Evolutionary conservation across 139 green algal species (phyloP).

Genomic region (Chlorella ohadii): DNA sequence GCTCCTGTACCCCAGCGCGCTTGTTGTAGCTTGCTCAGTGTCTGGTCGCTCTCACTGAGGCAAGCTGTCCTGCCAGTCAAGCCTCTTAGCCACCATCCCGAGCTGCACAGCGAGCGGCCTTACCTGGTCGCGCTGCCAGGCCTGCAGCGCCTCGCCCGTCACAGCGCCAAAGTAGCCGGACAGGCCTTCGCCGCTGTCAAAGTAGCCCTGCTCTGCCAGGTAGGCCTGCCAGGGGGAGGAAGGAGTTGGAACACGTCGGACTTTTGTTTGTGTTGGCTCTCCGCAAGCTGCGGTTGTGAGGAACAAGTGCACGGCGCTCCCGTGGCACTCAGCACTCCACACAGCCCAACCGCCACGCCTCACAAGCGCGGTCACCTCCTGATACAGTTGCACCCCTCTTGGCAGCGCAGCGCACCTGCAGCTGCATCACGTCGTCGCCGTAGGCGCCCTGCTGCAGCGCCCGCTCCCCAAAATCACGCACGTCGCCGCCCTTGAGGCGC

Average conservation of each 20-base stretch:
- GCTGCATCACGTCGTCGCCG: constrained; percentile 40
- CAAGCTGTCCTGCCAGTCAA: too few relatives aligned
- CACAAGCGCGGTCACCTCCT: too few relatives aligned
- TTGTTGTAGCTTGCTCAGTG: too few relatives aligned
- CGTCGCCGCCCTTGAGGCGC: constrained; percentile 4
- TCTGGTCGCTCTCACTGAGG: too few relatives aligned
- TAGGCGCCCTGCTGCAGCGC: constrained; percentile 31
- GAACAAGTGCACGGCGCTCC: too few relatives aligned
- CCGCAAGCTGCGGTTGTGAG: too few relatives aligned
- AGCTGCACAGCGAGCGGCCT: too few relatives aligned
- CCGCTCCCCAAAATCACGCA: constrained; percentile 45
- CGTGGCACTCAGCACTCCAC: too few relatives aligned
- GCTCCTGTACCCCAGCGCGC: too few relatives aligned
- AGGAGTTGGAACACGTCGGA: not conserved
- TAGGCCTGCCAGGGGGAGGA: constrained; percentile 27
- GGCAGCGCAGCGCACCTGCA: constrained; percentile 14
- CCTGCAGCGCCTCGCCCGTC: constrained; percentile 41
- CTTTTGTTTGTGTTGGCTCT: too few relatives aligned
- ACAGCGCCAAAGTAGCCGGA: constrained; percentile 45
- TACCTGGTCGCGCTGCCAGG: constrained; percentile 41
- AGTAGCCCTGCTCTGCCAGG: constrained; percentile 37
- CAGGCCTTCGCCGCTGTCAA: constrained; percentile 13
- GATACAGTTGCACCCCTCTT: not conserved
- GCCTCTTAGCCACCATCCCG: too few relatives aligned
- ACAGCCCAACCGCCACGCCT: too few relatives aligned